Evolutionary conservation across 495 filamentous ascomycete genomes (phyloP).

Genomic region (Cetradonia linearis): DNA sequence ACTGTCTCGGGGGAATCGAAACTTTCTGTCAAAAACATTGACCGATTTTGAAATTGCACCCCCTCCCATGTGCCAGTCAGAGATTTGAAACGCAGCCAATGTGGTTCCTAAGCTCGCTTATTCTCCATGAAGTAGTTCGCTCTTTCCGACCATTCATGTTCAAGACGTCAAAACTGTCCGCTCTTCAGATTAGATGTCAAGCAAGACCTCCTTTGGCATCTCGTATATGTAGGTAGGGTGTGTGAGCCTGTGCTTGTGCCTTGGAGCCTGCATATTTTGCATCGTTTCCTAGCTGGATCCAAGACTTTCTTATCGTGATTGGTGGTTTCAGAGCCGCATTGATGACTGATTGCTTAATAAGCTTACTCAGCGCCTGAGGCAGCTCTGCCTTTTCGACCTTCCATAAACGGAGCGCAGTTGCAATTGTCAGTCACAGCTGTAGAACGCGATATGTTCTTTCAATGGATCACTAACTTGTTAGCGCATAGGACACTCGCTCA

Average conservation of each 20-base stretch:
- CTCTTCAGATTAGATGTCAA: too few species aligned
- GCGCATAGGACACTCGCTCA: background rate
- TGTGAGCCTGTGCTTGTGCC: background rate
- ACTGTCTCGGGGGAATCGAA: too few species aligned
- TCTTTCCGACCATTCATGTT: too few species aligned
- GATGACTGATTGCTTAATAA: background rate
- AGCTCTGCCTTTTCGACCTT: background rate
- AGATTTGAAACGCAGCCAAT: too few species aligned
- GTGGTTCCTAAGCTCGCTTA: too few species aligned
- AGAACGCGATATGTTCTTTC: background rate
- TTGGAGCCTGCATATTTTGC: background rate
- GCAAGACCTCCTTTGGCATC: background rate
- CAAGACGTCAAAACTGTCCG: background rate
- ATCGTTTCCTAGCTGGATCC: background rate
- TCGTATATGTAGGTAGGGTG: background rate
- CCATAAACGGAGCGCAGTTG: background rate
- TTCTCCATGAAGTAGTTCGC: too few species aligned
- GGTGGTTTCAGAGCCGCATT: background rate
- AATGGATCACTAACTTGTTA: background rate
- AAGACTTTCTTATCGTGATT: background rate
- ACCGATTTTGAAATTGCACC: too few species aligned
- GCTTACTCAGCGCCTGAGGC: background rate
- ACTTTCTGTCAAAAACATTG: too few species aligned
- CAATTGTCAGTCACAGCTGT: background rate
- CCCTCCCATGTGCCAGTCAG: too few species aligned